phyloP scores from a whole-genome alignment of 1,284 basidiomycete species.

The Malassezia equina region DNA sequence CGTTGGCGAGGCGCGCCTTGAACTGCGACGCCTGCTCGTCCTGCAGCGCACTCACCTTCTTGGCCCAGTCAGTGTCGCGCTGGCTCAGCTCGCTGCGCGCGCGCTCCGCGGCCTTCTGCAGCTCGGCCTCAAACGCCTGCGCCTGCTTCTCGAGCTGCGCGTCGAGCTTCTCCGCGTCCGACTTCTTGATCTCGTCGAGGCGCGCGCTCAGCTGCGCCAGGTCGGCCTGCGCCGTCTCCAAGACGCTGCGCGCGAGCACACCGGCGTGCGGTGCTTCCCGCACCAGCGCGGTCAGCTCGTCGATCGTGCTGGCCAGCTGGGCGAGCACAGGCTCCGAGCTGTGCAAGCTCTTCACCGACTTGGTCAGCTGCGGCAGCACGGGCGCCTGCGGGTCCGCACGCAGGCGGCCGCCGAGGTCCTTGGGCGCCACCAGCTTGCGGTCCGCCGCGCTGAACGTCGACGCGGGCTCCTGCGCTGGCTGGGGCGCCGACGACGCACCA shows the following conservation, averaged over 20 bases:
- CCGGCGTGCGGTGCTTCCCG: constrained; percentile 46
- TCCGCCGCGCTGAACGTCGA: constrained; percentile 31
- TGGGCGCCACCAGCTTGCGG: constrained; percentile 32
- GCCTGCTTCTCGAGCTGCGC: constrained; percentile 54
- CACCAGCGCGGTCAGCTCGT: constrained; percentile 76
- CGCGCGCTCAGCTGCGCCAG: constrained; percentile 67
- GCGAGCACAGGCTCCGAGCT: constrained; percentile 77
- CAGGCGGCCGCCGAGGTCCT: constrained; percentile 25
- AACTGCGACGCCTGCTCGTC: constrained; percentile 66
- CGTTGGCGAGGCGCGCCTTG: constrained; percentile 72
- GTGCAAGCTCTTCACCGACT: constrained; percentile 64
- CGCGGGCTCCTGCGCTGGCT: constrained; percentile 15
- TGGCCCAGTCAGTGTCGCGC: constrained; percentile 77
- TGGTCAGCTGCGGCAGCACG: constrained; percentile 62
- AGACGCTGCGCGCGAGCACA: constrained; percentile 57
- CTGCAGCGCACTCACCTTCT: constrained; percentile 71
- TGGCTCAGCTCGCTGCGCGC: constrained; percentile 70
- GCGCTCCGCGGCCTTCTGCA: constrained; percentile 72
- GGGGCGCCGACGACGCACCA: constrained; percentile 27
- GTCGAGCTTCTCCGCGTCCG: constrained; percentile 69
- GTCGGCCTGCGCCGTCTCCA: constrained; percentile 59
- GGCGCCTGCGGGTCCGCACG: constrained; percentile 36
- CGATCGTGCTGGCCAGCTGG: constrained; percentile 85
- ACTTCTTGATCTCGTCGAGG: constrained; percentile 69
- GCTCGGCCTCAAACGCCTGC: constrained; percentile 72